Evolutionary conservation across 495 filamentous ascomycete species (phyloP), one percentile per base, ranked within the genome.

Genomic region (Chaetomium cochliodes): DNA sequence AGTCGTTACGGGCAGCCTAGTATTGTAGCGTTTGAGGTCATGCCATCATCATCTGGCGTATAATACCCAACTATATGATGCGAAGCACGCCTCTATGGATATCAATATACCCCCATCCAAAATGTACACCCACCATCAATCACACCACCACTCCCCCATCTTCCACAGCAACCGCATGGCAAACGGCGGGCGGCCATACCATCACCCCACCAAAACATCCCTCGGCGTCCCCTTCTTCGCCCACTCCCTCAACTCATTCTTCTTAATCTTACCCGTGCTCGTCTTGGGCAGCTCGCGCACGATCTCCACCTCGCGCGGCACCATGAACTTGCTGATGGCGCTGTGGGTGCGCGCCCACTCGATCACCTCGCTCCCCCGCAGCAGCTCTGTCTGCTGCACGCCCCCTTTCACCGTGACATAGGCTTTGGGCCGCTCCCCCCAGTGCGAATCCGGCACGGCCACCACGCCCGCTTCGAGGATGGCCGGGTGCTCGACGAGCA

Each of bases 371-470:
- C 0, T 89, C 89, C 16, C 79, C 78, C 6, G 96, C 46, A 6
- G 71, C 82, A n/a, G n/a, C n/a, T n/a, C n/a, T n/a, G 22, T 1
- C 9, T 15, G 7, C 39, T 37, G n/a, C 42, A 15, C 16, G 41
- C 86, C 88, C 42, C 76, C 67, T 68, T 92, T 87, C 13, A 93
- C 82, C 0, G 94, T 98, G 47, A 98, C 73, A 74, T 92, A 98
- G 2, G 93, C 94, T 77, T 97, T 97, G 1, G 94, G 94, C 16
- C 92, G 79, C 74, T 98, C 94, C 37, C 94, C 94, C 92, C 92
- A 98, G 75, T 96, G 92, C 23, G 85, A 87, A 72, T 98, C 94
- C 2, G 89, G 79, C 0, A 98, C 87, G n/a, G 90, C 88, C 13
- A 98, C 90, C 9, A 96, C 92, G 33, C 90, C 94, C 3, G 89